Percentiles rank a stretch among this genome's conserved stretches.
phyloP scores from a whole-genome alignment of 768 basidiomycete genomes.

The Xerocomellus dryophilus region DNA sequence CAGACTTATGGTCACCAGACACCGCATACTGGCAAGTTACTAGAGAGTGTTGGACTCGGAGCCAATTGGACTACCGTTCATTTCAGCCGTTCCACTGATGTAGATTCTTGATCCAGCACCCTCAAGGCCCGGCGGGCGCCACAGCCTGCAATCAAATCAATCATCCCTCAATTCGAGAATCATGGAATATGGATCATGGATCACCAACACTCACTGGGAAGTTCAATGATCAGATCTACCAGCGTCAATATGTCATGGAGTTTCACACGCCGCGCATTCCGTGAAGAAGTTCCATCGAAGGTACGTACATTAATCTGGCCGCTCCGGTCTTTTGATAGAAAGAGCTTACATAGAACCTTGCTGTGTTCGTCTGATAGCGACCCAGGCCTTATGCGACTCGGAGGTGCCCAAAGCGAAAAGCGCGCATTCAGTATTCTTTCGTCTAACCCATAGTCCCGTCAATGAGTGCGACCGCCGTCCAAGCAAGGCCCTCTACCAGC shows the following conservation, averaged over 20 bases:
- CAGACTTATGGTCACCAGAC: neutral
- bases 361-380: neutral
- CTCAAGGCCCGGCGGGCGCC: too few species aligned
- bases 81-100: too few species aligned
- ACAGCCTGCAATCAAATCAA: too few species aligned
- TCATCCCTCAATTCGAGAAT: too few species aligned
- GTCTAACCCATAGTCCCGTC: neutral
- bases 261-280: slow-evolving; percentile 11
- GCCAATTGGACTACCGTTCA: too few species aligned
- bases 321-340: slow-evolving; percentile 18
- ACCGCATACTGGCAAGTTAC: neutral
- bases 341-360: neutral
- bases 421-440: neutral
- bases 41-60: too few species aligned
- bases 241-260: neutral
- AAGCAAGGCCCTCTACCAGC: neutral
- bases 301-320: slow-evolving; percentile 1
- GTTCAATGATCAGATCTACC: too few species aligned
- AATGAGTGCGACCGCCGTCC: slow-evolving; percentile 6
- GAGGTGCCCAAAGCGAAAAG: neutral
- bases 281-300: slow-evolving; percentile 13
- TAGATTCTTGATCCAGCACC: too few species aligned
- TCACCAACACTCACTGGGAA: too few species aligned
- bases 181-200: too few species aligned
- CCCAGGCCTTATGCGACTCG: neutral